These are phyloP conservation scores for Leccinum insigne DNA, from an alignment of 1,284 basidiomycete genomes.

Conservation along the genomic window DNA sequence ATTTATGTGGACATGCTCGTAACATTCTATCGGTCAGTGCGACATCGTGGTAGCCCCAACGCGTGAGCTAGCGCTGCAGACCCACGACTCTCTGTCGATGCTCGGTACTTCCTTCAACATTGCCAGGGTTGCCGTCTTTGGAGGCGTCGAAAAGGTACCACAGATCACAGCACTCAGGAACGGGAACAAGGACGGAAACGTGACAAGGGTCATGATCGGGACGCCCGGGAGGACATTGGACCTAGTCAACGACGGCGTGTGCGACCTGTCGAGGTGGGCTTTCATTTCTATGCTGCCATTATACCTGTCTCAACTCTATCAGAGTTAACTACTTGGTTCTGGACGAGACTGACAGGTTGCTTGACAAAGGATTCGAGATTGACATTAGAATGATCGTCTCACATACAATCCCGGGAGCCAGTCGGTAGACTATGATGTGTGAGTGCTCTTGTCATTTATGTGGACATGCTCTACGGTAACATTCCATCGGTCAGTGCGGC, in stretches of 20 bases:
- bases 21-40: too few relatives aligned
- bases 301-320: not conserved
- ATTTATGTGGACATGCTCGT: too few relatives aligned
- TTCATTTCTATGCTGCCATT: not conserved
- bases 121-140: conserved; percentile 77
- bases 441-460: conserved; percentile 29
- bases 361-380: conserved; percentile 99
- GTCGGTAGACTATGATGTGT: conserved; percentile 94
- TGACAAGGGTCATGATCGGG: conserved; percentile 66
- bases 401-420: conserved; percentile 62
- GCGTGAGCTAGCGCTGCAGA: conserved; percentile 94
- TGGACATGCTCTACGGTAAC: not conserved
- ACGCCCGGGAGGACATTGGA: conserved; percentile 95
- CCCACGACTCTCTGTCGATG: conserved; percentile 80
- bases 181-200: conserved; percentile 49
- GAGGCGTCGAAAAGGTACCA: conserved; percentile 87
- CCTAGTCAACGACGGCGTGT: conserved; percentile 81
- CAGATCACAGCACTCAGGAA: conserved; percentile 69
- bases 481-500: conserved; percentile 83
- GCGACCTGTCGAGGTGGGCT: conserved; percentile 75
- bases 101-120: conserved; percentile 72
- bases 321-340: conserved; percentile 92
- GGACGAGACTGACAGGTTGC: conserved; percentile 98
- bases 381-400: conserved; percentile 95
- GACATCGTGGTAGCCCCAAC: conserved; percentile 87